These are phyloP conservation scores for Hygrocybe punicea DNA, from an alignment of 768 basidiomycete species.

Conservation along the genomic window DNA sequence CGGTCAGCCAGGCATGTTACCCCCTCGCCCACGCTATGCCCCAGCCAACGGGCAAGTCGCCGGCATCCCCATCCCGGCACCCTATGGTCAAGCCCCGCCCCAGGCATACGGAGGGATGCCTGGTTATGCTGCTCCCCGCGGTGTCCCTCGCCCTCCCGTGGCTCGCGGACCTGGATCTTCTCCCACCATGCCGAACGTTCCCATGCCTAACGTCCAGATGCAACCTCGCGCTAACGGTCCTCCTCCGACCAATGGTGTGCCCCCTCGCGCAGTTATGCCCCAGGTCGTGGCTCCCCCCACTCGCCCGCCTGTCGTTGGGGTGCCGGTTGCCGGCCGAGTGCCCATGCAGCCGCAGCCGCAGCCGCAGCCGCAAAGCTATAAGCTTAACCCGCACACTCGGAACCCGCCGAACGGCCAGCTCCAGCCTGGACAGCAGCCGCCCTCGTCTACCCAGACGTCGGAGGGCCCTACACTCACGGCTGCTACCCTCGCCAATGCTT, in stretches of 20 bases:
- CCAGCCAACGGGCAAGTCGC: constrained; percentile 66
- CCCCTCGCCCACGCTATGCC: constrained; percentile 81
- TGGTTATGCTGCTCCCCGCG: constrained; percentile 55
- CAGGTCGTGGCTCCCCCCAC: constrained; percentile 45
- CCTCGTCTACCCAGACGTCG: constrained; percentile 33
- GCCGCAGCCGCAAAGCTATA: constrained; percentile 31
- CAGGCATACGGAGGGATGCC: constrained; percentile 68
- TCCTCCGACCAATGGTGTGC: constrained; percentile 47
- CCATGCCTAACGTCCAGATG: constrained; percentile 40
- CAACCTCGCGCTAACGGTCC: constrained; percentile 53
- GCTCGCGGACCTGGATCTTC: constrained; percentile 69
- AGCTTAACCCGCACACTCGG: constrained; percentile 32
- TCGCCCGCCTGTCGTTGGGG: constrained; percentile 38
- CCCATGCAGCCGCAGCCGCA: constrained; percentile 44
- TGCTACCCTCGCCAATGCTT: constrained; percentile 54
- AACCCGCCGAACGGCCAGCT: constrained; percentile 43
- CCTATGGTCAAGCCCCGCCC: constrained; percentile 71
- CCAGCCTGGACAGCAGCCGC: constrained; percentile 41
- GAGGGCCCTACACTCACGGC: constrained; percentile 46
- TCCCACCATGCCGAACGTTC: constrained; percentile 59
- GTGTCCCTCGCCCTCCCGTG: constrained; percentile 58
- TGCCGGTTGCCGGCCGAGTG: constrained; percentile 35
- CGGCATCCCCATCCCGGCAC: constrained; percentile 72
- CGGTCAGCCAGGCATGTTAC: constrained; percentile 81
- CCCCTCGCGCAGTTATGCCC: constrained; percentile 48